These are phyloP conservation scores for Tuber indicum DNA, from an alignment of 495 filamentous ascomycete species.

Conservation along the genomic window DNA sequence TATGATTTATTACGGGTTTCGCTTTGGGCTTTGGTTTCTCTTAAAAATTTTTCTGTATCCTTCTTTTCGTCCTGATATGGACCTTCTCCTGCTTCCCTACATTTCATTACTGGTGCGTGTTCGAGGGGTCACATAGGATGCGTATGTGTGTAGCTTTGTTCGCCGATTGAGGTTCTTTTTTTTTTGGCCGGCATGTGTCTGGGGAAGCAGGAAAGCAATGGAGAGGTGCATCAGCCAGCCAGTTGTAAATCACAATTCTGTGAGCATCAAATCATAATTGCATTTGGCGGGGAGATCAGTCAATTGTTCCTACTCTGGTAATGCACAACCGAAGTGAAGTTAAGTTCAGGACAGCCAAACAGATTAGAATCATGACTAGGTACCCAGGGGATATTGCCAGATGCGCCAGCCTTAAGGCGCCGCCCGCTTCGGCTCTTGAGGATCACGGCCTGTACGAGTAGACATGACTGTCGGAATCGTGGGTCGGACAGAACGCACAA, in stretches of 20 bases:
- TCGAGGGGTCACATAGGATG: conserved; percentile 3
- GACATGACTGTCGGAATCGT: not conserved
- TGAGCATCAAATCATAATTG: not conserved
- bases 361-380: not conserved
- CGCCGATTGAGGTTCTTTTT: conserved; percentile 1
- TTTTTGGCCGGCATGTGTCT: not conserved
- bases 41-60: conserved; percentile 28
- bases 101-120: conserved; percentile 1
- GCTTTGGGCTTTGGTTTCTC: conserved; percentile 31
- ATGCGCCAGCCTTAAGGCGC: conserved; percentile 1
- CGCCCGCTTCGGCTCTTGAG: not conserved
- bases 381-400: not conserved
- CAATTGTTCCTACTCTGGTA: not conserved
- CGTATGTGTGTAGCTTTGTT: conserved; percentile 6
- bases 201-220: conserved; percentile 1
- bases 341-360: not conserved
- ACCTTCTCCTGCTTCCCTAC: not conserved
- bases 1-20: conserved; percentile 34
- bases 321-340: not conserved
- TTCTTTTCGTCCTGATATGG: not conserved
- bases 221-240: not conserved
- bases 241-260: not conserved
- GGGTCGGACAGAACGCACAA: not conserved
- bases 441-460: not conserved
- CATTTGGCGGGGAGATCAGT: not conserved